These are phyloP conservation scores for Trichophyton schoenleinii DNA, from an alignment of 2,329 filamentous ascomycete genomes.

Conservation along the genomic window DNA sequence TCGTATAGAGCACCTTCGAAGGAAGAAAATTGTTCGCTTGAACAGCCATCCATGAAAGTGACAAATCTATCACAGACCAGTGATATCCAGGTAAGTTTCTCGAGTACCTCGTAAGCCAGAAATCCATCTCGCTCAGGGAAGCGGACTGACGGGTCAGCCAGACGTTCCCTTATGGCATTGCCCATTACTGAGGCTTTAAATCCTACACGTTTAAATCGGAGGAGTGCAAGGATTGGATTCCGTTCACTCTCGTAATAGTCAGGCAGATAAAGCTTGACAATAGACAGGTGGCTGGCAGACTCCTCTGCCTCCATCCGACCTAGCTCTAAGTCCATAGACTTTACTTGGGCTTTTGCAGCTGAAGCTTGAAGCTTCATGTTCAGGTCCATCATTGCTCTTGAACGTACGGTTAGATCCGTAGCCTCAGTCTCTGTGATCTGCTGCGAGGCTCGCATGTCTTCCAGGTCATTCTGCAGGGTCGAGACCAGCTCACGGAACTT, in stretches of 20 bases:
- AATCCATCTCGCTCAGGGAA: slow-evolving; percentile 63
- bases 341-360: slow-evolving; percentile 80
- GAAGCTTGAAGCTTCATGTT: slow-evolving; percentile 89
- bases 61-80: slow-evolving; percentile 75
- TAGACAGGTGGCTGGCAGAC: slow-evolving; percentile 73
- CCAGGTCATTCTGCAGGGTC: slow-evolving; percentile 70
- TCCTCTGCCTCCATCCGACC: slow-evolving; percentile 79
- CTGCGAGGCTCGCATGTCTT: slow-evolving; percentile 84
- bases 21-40: slow-evolving; percentile 61
- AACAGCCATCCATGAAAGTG: slow-evolving; percentile 65
- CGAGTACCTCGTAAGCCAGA: slow-evolving; percentile 65
- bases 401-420: slow-evolving; percentile 75
- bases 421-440: slow-evolving; percentile 88
- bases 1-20: slow-evolving; percentile 76
- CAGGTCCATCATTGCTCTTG: slow-evolving; percentile 89
- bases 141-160: slow-evolving; percentile 54
- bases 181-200: slow-evolving; percentile 78
- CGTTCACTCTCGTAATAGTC: slow-evolving; percentile 69
- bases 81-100: slow-evolving; percentile 74
- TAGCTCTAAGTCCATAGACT: slow-evolving; percentile 85
- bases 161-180: slow-evolving; percentile 64
- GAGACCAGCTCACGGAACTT: slow-evolving; percentile 82
- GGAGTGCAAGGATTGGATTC: slow-evolving; percentile 75
- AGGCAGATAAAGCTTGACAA: slow-evolving; percentile 78
- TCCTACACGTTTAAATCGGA: slow-evolving; percentile 73